Evolutionary conservation across 495 filamentous ascomycete genomes (phyloP).

Genomic region (Penicillium diatomitis): DNA sequence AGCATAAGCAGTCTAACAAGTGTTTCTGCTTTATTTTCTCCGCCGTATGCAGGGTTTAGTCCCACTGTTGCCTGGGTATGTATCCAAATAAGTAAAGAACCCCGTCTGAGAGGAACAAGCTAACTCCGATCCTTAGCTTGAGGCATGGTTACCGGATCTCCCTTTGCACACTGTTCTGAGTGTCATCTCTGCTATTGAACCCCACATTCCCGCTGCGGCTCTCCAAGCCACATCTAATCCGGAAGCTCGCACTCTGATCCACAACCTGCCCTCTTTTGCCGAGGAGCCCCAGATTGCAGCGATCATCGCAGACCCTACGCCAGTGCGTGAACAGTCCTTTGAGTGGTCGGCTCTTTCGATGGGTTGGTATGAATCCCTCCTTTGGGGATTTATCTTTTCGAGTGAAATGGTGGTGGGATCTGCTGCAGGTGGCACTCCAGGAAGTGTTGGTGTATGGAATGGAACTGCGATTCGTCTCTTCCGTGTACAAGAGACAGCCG

Average conservation of each 20-base stretch:
- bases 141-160: constrained; percentile 86
- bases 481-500: constrained; percentile 74
- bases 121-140: constrained; percentile 52
- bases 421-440: constrained; percentile 42
- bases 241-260: constrained; percentile 30
- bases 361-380: constrained; percentile 91
- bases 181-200: constrained; percentile 52
- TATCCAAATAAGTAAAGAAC: background rate
- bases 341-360: constrained; percentile 89
- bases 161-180: constrained; percentile 86
- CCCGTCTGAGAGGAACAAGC: background rate
- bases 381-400: constrained; percentile 94
- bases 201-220: constrained; percentile 36
- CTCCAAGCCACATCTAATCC: constrained; percentile 26
- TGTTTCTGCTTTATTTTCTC: constrained; percentile 46
- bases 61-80: constrained; percentile 68
- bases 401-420: constrained; percentile 75
- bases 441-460: constrained; percentile 94
- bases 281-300: constrained; percentile 54
- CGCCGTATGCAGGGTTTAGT: constrained; percentile 53
- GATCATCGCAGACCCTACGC: constrained; percentile 59
- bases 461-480: constrained; percentile 82
- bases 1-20: constrained; percentile 76
- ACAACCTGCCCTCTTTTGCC: constrained; percentile 49
- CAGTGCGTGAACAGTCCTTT: constrained; percentile 77